phyloP scores from a whole-genome alignment of 352 stramenopile genomes.

The Phytophthora citrophthora region DNA sequence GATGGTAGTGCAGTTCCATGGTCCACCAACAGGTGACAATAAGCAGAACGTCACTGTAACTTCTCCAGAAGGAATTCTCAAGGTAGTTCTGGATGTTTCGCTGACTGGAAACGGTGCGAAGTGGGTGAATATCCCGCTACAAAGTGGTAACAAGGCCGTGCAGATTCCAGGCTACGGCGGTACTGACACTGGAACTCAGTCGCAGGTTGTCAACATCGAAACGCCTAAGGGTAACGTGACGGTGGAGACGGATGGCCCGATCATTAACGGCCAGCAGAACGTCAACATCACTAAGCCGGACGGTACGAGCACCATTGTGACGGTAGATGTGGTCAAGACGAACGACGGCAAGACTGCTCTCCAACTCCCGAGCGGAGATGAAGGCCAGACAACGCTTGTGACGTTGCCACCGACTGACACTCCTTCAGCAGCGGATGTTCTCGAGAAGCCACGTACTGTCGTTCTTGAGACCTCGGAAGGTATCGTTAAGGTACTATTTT shows the following conservation, averaged over 20 bases:
- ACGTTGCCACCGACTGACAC: background rate
- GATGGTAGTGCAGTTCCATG: no score
- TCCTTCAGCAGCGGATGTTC: no score
- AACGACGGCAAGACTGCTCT: slow-evolving; percentile 6
- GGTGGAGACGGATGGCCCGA: background rate
- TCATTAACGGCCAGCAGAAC: slow-evolving; percentile 11
- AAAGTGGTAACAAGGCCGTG: no score
- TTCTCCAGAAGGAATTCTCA: no score
- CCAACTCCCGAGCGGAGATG: slow-evolving; percentile 10
- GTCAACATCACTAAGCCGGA: slow-evolving; percentile 19
- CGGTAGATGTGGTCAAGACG: slow-evolving; percentile 1
- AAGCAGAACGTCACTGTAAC: no score
- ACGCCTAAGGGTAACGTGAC: background rate
- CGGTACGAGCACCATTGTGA: slow-evolving; percentile 3
- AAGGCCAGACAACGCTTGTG: slow-evolving; percentile 21
- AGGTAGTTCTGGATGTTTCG: no score
- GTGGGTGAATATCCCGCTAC: no score
- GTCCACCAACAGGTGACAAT: no score
- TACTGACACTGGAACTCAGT: background rate
- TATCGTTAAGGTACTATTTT: no score
- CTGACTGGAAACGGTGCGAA: no score
- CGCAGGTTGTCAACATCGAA: background rate
- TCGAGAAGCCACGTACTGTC: no score
- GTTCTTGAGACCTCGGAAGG: no score
- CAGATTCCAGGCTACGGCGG: background rate